Percentiles rank a stretch among this genome's conserved stretches.
Conservation (phyloP, 495 filamentous ascomycete genomes). For the Penicillium salamii region DNA sequence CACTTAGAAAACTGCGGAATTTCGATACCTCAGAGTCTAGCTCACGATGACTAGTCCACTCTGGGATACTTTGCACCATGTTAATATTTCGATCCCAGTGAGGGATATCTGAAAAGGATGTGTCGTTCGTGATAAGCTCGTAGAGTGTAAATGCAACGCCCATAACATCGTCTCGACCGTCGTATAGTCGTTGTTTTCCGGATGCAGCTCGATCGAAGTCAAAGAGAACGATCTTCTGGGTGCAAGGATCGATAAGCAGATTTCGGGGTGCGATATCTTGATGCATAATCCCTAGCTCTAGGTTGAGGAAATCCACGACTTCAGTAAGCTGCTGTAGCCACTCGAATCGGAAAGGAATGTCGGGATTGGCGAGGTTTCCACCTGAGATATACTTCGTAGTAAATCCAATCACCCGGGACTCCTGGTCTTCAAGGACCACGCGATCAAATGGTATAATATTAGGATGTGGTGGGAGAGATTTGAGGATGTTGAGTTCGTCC, state of each 20-base stretch:
- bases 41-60: conserved; percentile 19
- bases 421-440: conserved; percentile 27
- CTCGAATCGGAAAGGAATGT: conserved; percentile 29
- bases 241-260: conserved; percentile 31
- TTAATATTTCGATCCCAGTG: conserved; percentile 18
- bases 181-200: conserved; percentile 15
- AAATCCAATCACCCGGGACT: conserved; percentile 37
- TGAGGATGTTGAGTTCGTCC: conserved; percentile 34
- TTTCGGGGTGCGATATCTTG: conserved; percentile 41
- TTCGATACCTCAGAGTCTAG: conserved; percentile 21
- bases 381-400: conserved; percentile 35
- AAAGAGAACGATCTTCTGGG: conserved; percentile 34
- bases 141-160: conserved; percentile 37
- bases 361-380: conserved; percentile 23
- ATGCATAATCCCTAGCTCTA: conserved; percentile 37
- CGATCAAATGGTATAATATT: conserved; percentile 35
- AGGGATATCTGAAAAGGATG: conserved; percentile 15
- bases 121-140: conserved; percentile 41
- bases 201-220: conserved; percentile 36
- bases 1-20: conserved; percentile 21
- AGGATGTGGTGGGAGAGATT: conserved; percentile 31
- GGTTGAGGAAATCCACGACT: conserved; percentile 39
- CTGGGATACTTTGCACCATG: conserved; percentile 18
- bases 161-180: conserved; percentile 35
- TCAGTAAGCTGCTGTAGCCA: conserved; percentile 36